Evolutionary conservation across 2,329 filamentous ascomycete genomes (phyloP), one percentile per base, ranked within the genome.

Genomic region (Claviceps cyperi): DNA sequence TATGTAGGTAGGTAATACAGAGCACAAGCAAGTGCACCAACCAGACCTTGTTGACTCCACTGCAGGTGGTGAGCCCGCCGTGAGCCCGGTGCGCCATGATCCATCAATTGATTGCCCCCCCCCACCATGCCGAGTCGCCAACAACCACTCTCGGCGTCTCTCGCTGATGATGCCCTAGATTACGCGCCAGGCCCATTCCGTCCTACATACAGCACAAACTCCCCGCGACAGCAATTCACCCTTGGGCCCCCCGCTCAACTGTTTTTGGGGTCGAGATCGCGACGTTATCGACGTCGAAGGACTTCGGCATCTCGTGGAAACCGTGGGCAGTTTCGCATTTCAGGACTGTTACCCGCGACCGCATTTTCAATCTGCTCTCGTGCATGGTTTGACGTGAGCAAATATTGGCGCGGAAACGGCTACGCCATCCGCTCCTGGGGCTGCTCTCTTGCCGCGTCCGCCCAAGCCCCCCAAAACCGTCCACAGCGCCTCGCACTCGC

Each of bases 301-400:
- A 1, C 28, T 35, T 35, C 43, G n/a, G 13, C 9, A 45, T n/a
- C 43, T 45, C 43, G 24, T 15, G 17, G 13, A 19, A 40, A 40
- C 13, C 28, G 28, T 32, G 28, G 28, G 28, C 28, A 32, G 9
- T 32, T 32, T 32, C 28, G 39, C 17, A 21, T 14, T 40, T 6
- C 39, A 40, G 5, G 28, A 14, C 22, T 32, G 28, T 19, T 21
- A 15, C n/a, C 35, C 22, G 28, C 28, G 28, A 32, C 41, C 40
- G 9, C 48, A 32, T 22, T 11, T 28, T 3, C n/a, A 5, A 44
- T 8, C 21, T 17, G 19, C 9, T 17, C 35, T 11, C 44, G 46
- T 52, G 50, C 50, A 53, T 53, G 53, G 51, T 53, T 22, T 50
- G 37, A 39, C n/a, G 4, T 11, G 15, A 32, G 37, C 24, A 9